A percentile compares a stretch with the other conserved stretches of the same genome.
phyloP scores from a whole-genome alignment of 2,329 filamentous ascomycete species.

The Zymoseptoria brevis region DNA sequence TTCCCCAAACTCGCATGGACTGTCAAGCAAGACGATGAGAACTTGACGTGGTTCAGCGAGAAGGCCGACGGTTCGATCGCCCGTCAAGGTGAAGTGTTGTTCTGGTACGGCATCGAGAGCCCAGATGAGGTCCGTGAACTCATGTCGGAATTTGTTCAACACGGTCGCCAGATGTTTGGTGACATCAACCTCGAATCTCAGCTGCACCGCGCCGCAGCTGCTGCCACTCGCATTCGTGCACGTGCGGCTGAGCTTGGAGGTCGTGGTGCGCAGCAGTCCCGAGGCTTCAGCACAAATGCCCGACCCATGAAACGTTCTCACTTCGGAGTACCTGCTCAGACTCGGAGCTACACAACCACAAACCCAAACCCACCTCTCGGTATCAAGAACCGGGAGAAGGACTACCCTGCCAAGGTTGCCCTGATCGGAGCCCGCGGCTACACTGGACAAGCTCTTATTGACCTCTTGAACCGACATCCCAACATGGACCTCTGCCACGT shows the following conservation, averaged over 20 bases:
- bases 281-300: slow-evolving; percentile 58
- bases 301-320: slow-evolving; percentile 16
- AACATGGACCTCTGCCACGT: slow-evolving; percentile 86
- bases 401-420: slow-evolving; percentile 68
- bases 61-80: slow-evolving; percentile 90
- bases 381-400: slow-evolving; percentile 78
- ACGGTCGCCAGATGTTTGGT: slow-evolving; percentile 79
- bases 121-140: slow-evolving; percentile 73
- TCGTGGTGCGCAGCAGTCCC: slow-evolving; percentile 47
- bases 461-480: slow-evolving; percentile 78
- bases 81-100: slow-evolving; percentile 72
- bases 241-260: slow-evolving; percentile 35
- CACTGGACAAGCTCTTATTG: slow-evolving; percentile 84
- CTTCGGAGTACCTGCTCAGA: slow-evolving; percentile 12
- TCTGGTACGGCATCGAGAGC: slow-evolving; percentile 88
- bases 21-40: slow-evolving; percentile 93
- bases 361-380: slow-evolving; percentile 88
- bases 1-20: slow-evolving; percentile 89
- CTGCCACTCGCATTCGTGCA: slow-evolving; percentile 54
- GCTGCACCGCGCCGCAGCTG: slow-evolving; percentile 67
- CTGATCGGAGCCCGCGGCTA: slow-evolving; percentile 90
- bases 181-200: slow-evolving; percentile 84
- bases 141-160: slow-evolving; percentile 74
- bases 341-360: slow-evolving; percentile 50
- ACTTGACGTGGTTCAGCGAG: slow-evolving; percentile 96